Evolutionary conservation across 495 filamentous ascomycete genomes (phyloP).

Genomic region (Chaetomium cochliodes): DNA sequence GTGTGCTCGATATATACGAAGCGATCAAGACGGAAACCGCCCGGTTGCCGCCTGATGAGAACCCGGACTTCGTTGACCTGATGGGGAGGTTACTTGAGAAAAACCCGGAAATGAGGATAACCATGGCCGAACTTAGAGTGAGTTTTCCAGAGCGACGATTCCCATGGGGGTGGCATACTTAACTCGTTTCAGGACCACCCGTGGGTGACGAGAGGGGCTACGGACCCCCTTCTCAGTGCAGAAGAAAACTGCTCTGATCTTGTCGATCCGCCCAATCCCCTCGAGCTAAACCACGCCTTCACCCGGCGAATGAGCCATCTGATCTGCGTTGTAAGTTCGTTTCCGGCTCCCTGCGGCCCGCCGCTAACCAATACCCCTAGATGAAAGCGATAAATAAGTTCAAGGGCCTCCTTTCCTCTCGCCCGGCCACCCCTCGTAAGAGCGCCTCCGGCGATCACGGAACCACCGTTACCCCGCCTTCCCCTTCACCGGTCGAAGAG

Average conservation of each 20-base stretch:
- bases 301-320: constrained; percentile 82
- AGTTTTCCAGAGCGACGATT: constrained; percentile 17
- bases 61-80: constrained; percentile 64
- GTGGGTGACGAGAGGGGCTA: constrained; percentile 85
- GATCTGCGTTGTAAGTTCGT: constrained; percentile 72
- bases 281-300: constrained; percentile 87
- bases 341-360: background rate
- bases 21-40: constrained; percentile 69
- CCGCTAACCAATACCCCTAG: constrained; percentile 43
- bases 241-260: constrained; percentile 85
- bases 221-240: constrained; percentile 73
- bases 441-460: constrained; percentile 18
- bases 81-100: constrained; percentile 71
- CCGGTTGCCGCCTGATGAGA: constrained; percentile 53
- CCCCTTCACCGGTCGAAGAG: constrained; percentile 5
- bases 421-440: background rate
- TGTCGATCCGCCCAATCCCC: constrained; percentile 76
- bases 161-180: background rate
- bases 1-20: constrained; percentile 83
- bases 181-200: constrained; percentile 67
- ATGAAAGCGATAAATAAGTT: constrained; percentile 92
- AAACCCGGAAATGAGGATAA: constrained; percentile 74
- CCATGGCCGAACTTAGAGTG: constrained; percentile 77
- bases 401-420: constrained; percentile 52
- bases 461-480: constrained; percentile 41